A percentile compares a stretch with the other conserved stretches of the same genome.
Evolutionary conservation across 805 yeast species (phyloP).

Genomic region (Nakazawaea wyomingensis): DNA sequence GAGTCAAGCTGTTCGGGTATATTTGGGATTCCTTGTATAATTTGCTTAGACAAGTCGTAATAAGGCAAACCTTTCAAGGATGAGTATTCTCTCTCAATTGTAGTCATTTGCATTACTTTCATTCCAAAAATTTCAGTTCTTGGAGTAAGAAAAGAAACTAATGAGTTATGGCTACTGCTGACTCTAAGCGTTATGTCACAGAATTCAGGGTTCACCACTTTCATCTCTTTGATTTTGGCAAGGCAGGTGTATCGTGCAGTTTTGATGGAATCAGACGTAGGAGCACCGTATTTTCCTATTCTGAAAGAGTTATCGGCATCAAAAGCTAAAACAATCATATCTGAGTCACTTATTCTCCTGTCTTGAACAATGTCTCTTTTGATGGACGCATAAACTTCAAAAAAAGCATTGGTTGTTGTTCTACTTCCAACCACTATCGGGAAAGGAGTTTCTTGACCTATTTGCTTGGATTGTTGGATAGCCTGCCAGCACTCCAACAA

Average conservation of each 20-base stretch:
- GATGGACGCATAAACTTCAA: conserved; percentile 77
- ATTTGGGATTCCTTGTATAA: conserved; percentile 62
- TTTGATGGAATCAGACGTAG: conserved; percentile 29
- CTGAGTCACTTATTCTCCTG: conserved; percentile 64
- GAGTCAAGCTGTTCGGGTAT: conserved; percentile 30
- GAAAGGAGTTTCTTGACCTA: conserved; percentile 57
- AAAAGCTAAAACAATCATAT: conserved; percentile 60
- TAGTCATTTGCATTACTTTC: conserved; percentile 80
- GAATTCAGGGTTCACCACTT: conserved; percentile 56
- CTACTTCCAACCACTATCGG: conserved; percentile 70
- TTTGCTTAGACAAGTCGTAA: conserved; percentile 68
- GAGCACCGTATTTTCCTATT: conserved; percentile 19
- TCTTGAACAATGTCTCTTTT: conserved; percentile 47
- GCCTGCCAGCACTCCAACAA: conserved; percentile 94
- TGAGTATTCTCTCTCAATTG: conserved; percentile 88
- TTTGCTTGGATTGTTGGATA: conserved; percentile 64
- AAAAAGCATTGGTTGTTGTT: conserved; percentile 78
- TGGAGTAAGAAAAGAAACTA: conserved; percentile 55
- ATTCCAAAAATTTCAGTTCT: conserved; percentile 60
- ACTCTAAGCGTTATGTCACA: conserved; percentile 75
- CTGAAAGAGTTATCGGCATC: conserved; percentile 31
- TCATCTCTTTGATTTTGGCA: conserved; percentile 75
- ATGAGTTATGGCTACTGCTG: conserved; percentile 41
- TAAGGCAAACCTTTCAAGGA: conserved; percentile 78
- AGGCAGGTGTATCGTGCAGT: conserved; percentile 41